A percentile compares a stretch with the other conserved stretches of the same genome.
Evolutionary conservation across 2,329 filamentous ascomycete species (phyloP).

Genomic region (Fusarium pseudocircinatum): DNA sequence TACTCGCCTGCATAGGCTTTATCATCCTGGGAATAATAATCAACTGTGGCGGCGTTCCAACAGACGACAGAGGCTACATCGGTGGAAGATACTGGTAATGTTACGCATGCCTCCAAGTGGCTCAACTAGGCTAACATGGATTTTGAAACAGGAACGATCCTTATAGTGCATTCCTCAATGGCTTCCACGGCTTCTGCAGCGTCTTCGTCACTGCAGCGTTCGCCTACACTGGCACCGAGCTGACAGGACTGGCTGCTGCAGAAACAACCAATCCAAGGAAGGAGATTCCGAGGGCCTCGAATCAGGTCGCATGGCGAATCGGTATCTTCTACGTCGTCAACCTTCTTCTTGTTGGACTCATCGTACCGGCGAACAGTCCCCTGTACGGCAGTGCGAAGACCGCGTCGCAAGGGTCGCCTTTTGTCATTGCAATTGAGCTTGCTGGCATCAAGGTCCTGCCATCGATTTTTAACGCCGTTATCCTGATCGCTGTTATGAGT

Average conservation of each 20-base stretch:
- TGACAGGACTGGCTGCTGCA: background rate
- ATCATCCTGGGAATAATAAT: background rate
- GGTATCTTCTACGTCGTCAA: background rate
- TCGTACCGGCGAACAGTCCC: background rate
- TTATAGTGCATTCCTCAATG: background rate
- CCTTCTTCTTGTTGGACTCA: background rate
- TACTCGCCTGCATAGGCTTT: background rate
- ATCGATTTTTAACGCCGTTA: background rate
- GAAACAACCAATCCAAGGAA: background rate
- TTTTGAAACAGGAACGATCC: background rate
- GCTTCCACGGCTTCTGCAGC: background rate
- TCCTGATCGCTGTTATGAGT: background rate
- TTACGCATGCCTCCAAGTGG: background rate
- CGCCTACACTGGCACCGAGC: background rate
- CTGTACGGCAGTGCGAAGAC: background rate
- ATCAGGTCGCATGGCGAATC: background rate
- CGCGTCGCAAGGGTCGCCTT: background rate
- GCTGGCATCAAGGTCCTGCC: background rate
- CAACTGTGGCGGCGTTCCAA: background rate
- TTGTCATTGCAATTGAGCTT: background rate
- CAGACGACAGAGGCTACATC: background rate
- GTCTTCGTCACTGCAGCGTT: background rate
- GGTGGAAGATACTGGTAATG: background rate
- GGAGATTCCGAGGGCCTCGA: background rate
- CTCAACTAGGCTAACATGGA: background rate